phyloP scores from a whole-genome alignment of 73 alveolate species.

The Durusdinium trenchii region DNA sequence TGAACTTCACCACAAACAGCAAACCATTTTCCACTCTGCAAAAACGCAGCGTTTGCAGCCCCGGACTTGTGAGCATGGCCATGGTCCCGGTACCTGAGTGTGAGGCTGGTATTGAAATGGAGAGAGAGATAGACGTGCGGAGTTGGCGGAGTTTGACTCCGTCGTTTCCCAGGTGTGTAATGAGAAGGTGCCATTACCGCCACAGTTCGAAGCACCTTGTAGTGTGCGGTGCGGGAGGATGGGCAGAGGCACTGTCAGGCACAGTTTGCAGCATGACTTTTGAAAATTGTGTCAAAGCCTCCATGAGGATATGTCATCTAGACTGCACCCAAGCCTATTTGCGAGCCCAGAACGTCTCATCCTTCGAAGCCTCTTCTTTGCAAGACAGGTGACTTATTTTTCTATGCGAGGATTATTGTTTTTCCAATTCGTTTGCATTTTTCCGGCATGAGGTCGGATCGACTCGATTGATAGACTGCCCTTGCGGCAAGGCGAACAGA shows the following conservation, averaged over 20 bases:
- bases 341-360: slow-evolving; percentile 80
- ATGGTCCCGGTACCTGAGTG: slow-evolving; percentile 83
- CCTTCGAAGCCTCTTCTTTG: slow-evolving; percentile 44
- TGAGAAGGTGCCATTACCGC: slow-evolving; percentile 79
- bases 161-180: slow-evolving; percentile 40
- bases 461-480: slow-evolving; percentile 77
- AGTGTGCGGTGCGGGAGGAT: slow-evolving; percentile 81
- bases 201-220: slow-evolving; percentile 87
- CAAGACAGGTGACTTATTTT: not conserved
- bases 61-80: slow-evolving; percentile 60
- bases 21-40: too few relatives aligned
- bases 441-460: slow-evolving; percentile 87
- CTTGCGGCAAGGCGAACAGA: slow-evolving; percentile 83
- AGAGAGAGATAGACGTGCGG: not conserved
- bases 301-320: slow-evolving; percentile 65
- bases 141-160: not conserved
- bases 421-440: too few relatives aligned
- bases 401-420: not conserved
- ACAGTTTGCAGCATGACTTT: too few relatives aligned
- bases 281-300: not conserved
- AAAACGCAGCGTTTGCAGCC: too few relatives aligned
- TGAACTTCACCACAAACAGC: too few relatives aligned
- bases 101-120: slow-evolving; percentile 31
- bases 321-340: slow-evolving; percentile 82
- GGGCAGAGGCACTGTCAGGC: not conserved